Conservation (phyloP, 192 early-diverging fungal species). For the Podila epigama region DNA sequence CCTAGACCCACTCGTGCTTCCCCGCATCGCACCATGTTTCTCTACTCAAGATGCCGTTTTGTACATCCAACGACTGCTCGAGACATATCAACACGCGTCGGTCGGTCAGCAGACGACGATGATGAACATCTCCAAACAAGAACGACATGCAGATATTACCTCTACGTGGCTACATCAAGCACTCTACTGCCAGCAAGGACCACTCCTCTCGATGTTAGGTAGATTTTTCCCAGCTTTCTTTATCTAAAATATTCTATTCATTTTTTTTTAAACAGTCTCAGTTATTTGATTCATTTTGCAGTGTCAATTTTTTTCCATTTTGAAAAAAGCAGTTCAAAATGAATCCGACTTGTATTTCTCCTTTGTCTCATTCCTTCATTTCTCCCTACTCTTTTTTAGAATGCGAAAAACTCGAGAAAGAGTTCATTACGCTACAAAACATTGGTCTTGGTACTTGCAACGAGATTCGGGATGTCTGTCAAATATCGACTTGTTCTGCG, state of each 20-base stretch:
- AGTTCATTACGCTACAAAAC: slow-evolving; percentile 11
- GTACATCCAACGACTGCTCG: background rate
- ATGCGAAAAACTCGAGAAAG: background rate
- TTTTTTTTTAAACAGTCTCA: background rate
- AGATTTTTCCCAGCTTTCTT: too few species aligned
- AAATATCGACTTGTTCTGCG: background rate
- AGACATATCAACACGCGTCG: background rate
- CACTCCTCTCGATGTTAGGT: background rate
- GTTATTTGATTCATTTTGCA: too few species aligned
- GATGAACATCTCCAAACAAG: too few species aligned
- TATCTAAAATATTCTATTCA: background rate
- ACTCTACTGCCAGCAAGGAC: background rate
- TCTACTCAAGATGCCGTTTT: background rate
- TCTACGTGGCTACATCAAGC: background rate
- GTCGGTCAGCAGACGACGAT: too few species aligned
- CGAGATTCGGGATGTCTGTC: slow-evolving; percentile 4
- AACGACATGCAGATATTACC: background rate
- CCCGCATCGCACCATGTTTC: background rate
- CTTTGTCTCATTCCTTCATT: background rate
- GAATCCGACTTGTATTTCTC: background rate
- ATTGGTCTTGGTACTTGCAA: background rate
- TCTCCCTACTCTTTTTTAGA: background rate
- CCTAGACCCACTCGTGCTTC: too few species aligned
- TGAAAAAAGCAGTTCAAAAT: too few species aligned
- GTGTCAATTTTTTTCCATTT: too few species aligned